These are phyloP conservation scores for Starmera quercuum DNA, from an alignment of 805 yeast species.

Conservation along the genomic window DNA sequence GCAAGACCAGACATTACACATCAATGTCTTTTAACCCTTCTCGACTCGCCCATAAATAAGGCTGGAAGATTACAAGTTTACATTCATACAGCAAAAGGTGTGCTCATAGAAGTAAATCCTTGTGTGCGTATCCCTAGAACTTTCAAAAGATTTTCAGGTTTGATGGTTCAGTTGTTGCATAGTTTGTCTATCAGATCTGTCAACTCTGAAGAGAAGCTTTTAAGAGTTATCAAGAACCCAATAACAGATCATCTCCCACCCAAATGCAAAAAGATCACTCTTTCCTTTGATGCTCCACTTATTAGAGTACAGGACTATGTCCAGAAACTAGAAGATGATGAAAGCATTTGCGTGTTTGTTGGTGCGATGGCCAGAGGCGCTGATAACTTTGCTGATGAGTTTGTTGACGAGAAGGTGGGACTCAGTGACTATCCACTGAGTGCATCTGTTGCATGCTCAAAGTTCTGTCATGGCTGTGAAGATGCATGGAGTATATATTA, in stretches of 20 bases:
- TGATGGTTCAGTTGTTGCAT: constrained; percentile 95
- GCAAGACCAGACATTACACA: constrained; percentile 99
- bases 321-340: constrained; percentile 69
- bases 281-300: constrained; percentile 88
- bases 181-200: constrained; percentile 90
- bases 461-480: constrained; percentile 97
- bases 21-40: constrained; percentile 86
- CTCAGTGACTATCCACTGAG: constrained; percentile 91
- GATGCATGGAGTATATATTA: constrained; percentile 85
- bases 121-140: constrained; percentile 97
- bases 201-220: constrained; percentile 87
- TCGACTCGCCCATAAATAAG: constrained; percentile 97
- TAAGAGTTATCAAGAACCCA: constrained; percentile 94
- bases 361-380: constrained; percentile 99
- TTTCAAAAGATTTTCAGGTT: constrained; percentile 93
- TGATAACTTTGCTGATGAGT: constrained; percentile 96
- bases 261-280: constrained; percentile 87
- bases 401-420: constrained; percentile 92
- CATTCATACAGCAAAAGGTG: constrained; percentile 92
- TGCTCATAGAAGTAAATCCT: constrained; percentile 92
- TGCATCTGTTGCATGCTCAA: constrained; percentile 97
- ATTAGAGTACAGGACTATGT: constrained; percentile 86
- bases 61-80: constrained; percentile 96
- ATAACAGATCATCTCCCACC: constrained; percentile 95
- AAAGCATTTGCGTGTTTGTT: constrained; percentile 94